Base-by-base conservation (phyloP, 345 rosid genomes). In the Schrenkiella parvula region DNA sequence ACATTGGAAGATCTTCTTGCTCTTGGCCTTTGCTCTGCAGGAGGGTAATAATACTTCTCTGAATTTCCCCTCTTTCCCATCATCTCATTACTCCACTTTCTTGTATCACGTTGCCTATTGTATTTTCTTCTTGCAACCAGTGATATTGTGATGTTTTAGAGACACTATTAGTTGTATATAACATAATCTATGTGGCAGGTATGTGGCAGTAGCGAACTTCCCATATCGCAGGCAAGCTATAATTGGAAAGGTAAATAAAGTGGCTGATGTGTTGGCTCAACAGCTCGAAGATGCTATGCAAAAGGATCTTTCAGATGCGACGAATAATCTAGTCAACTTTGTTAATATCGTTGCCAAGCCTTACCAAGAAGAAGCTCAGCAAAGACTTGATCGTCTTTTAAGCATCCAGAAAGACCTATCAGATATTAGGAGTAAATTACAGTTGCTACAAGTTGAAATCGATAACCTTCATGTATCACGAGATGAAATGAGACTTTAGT, bases 1-100 rank as follows among this genome's bases (percentile, higher is more conserved):
- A 93, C 95, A 43, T 64, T 89, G 72, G 98, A 91, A 79, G 99
- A 91, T 85, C 96, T 95, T 79, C 96, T 91, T 28, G 96, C 93
- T 37, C 88, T 91, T 26, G 90, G 92, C 67, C 85, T 95, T 69
- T 95, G 96, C 78, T 91, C 97, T n/a, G 95, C 95, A 65, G 97
- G 95, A 79, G 99, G 99, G 97, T 95, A 64, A 28, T 53, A 15
- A 48, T 4, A 28, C 56, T 12, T 70, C 76, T 64, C 60, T 72
- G 57, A 55, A 21, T 55, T 23, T 64, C 48, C 28, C 58, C 7
- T 19, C 18, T 14, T 50, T 56, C 56, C 17, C 67, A 26, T 32
- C 28, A 21, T 34, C 56, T 64, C 61, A 29, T 51, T 31, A 29
- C 59, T 56, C 37, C 11, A 57, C 43, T 2, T 26, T 50, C 28